Conservation (phyloP, 106 monocot genomes). For the Phalaenopsis aphrodite region DNA sequence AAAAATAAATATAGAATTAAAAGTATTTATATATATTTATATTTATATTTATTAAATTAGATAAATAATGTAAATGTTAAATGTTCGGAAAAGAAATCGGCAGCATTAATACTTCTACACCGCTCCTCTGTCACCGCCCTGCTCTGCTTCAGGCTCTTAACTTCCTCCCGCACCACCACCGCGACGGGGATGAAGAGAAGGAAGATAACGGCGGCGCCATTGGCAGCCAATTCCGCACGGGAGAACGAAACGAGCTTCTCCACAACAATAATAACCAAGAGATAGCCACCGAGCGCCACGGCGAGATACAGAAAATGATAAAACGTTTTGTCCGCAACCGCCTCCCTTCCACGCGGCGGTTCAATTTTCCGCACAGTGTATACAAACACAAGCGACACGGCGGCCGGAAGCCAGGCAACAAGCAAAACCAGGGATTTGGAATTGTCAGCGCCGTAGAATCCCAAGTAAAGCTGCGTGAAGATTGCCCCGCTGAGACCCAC, state of each 20-base stretch:
- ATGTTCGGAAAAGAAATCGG: no score
- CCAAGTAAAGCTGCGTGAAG: constrained; percentile 42
- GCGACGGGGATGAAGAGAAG: constrained; percentile 16
- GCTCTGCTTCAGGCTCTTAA: constrained; percentile 5
- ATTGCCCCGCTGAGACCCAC: constrained; percentile 53
- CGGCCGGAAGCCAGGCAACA: constrained; percentile 36
- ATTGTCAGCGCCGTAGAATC: constrained; percentile 20
- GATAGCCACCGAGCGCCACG: constrained; percentile 12
- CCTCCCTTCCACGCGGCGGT: not conserved
- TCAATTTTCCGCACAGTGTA: constrained; percentile 15
- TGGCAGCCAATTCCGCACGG: constrained; percentile 1
- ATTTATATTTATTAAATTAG: no score
- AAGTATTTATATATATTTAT: no score
- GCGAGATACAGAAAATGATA: constrained; percentile 23
- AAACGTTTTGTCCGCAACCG: not conserved
- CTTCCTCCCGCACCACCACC: constrained; percentile 13
- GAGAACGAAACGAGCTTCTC: constrained; percentile 9
- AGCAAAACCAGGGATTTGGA: constrained; percentile 24
- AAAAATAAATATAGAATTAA: no score
- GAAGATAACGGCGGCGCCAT: constrained; percentile 12
- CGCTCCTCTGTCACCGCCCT: not conserved
- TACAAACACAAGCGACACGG: constrained; percentile 20
- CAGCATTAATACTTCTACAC: not conserved
- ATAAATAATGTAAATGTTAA: no score
- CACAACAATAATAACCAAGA: constrained; percentile 22